phyloP scores from a whole-genome alignment of 2,329 filamentous ascomycete genomes.

The Stagonosporopsis tanaceti region DNA sequence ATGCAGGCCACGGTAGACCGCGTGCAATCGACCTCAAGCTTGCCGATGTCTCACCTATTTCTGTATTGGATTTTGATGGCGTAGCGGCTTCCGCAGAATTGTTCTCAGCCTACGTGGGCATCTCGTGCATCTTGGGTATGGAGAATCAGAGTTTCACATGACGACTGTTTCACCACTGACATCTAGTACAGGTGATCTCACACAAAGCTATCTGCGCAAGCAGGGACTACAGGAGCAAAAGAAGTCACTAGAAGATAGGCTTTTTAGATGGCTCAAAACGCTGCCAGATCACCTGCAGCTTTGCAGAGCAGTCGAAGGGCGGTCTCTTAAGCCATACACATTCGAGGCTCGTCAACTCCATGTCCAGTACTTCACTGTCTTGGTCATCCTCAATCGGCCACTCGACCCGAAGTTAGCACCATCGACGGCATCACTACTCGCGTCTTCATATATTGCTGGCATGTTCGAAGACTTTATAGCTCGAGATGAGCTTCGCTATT shows the following conservation, averaged over 20 bases:
- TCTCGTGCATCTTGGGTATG: constrained; percentile 49
- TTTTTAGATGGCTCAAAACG: constrained; percentile 53
- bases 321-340: constrained; percentile 38
- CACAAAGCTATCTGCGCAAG: constrained; percentile 50
- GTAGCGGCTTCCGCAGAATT: constrained; percentile 41
- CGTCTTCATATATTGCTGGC: constrained; percentile 53
- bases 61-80: constrained; percentile 47
- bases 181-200: constrained; percentile 44
- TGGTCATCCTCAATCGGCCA: constrained; percentile 52
- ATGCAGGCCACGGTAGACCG: constrained; percentile 52
- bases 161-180: constrained; percentile 1
- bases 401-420: constrained; percentile 41
- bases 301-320: constrained; percentile 30
- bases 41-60: constrained; percentile 51
- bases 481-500: constrained; percentile 51
- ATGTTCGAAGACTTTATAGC: constrained; percentile 56
- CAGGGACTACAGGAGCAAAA: constrained; percentile 42
- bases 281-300: constrained; percentile 44
- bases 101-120: constrained; percentile 51
- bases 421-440: constrained; percentile 50
- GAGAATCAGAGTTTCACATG: not conserved
- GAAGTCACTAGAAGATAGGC: constrained; percentile 48
- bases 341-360: constrained; percentile 51
- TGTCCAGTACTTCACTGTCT: constrained; percentile 50
- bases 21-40: constrained; percentile 52